Conservation (phyloP, 2,329 filamentous ascomycete genomes). For the Fusarium poae region DNA sequence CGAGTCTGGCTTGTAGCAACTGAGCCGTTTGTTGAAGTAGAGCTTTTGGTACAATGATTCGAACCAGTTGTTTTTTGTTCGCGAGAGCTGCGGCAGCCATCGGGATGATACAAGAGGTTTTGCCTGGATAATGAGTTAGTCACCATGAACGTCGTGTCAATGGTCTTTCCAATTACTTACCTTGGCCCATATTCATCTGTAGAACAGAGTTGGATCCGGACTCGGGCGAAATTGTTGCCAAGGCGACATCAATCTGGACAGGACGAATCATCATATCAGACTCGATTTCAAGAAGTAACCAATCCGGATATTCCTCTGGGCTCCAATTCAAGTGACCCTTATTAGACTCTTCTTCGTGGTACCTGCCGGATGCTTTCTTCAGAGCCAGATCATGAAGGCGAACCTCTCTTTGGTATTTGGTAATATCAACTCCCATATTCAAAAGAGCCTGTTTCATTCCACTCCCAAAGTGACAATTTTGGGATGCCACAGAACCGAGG, state of each 20-base stretch:
- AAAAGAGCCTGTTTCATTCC: conserved; percentile 41
- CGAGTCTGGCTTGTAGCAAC: conserved; percentile 66
- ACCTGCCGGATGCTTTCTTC: conserved; percentile 61
- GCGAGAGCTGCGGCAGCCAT: conserved; percentile 63
- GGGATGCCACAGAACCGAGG: conserved; percentile 30
- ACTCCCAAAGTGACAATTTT: conserved; percentile 37
- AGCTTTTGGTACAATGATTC: conserved; percentile 70
- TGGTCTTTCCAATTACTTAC: conserved; percentile 45
- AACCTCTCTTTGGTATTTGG: conserved; percentile 48
- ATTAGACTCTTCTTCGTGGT: conserved; percentile 61
- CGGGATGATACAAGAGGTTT: conserved; percentile 69
- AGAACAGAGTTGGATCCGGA: conserved; percentile 69
- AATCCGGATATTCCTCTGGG: conserved; percentile 67
- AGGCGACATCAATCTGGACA: conserved; percentile 72
- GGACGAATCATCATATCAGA: conserved; percentile 71
- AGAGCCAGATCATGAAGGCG: conserved; percentile 67
- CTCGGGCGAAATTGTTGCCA: conserved; percentile 67
- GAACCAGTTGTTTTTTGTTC: conserved; percentile 60
- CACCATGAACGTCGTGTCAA: background rate
- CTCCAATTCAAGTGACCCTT: conserved; percentile 67
- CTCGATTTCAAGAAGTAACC: conserved; percentile 76
- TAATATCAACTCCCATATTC: conserved; percentile 39
- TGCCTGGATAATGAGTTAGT: conserved; percentile 55
- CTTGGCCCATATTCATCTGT: conserved; percentile 77
- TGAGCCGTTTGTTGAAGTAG: conserved; percentile 70